Percentiles rank a stretch among this genome's conserved stretches.
These are phyloP conservation scores for Phialophora verrucosa DNA, from an alignment of 2,329 filamentous ascomycete genomes.

Conservation along the genomic window DNA sequence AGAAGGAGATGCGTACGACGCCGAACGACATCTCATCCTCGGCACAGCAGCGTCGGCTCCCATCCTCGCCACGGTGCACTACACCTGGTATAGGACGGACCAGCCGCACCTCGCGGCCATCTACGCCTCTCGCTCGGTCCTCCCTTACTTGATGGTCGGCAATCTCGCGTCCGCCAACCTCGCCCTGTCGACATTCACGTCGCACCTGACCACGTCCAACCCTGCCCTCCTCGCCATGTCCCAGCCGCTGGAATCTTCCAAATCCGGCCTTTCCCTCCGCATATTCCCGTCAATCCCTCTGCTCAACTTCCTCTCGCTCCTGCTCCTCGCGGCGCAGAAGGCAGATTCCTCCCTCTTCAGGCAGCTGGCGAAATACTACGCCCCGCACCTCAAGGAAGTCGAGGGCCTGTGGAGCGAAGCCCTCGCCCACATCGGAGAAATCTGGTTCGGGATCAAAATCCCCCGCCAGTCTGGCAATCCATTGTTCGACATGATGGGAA, in stretches of 20 bases:
- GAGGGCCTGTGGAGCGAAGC: conserved; percentile 76
- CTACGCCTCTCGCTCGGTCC: conserved; percentile 83
- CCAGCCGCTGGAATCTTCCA: conserved; percentile 78
- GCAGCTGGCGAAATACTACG: conserved; percentile 82
- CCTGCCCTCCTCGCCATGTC: conserved; percentile 64
- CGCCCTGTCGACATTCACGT: conserved; percentile 77
- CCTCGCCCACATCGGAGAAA: conserved; percentile 86
- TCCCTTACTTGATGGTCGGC: conserved; percentile 88
- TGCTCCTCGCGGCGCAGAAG: conserved; percentile 82
- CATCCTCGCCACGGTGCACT: conserved; percentile 81
- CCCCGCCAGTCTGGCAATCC: conserved; percentile 81
- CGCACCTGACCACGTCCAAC: conserved; percentile 63
- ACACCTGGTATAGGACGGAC: conserved; percentile 90
- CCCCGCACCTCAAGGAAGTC: conserved; percentile 75
- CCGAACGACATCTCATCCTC: conserved; percentile 76
- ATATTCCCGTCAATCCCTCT: conserved; percentile 92
- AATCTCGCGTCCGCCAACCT: conserved; percentile 89
- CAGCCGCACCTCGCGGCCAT: conserved; percentile 84
- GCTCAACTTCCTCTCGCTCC: conserved; percentile 87
- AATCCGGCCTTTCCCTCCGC: conserved; percentile 67
- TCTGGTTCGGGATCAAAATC: conserved; percentile 93
- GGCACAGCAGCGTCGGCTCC: conserved; percentile 89
- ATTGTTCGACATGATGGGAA: conserved; percentile 97
- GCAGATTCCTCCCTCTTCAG: conserved; percentile 78
- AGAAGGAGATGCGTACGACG: conserved; percentile 91